Percentiles rank a stretch among this genome's conserved stretches.
phyloP scores from a whole-genome alignment of 2,329 filamentous ascomycete species.

The Talaromyces funiculosus region DNA sequence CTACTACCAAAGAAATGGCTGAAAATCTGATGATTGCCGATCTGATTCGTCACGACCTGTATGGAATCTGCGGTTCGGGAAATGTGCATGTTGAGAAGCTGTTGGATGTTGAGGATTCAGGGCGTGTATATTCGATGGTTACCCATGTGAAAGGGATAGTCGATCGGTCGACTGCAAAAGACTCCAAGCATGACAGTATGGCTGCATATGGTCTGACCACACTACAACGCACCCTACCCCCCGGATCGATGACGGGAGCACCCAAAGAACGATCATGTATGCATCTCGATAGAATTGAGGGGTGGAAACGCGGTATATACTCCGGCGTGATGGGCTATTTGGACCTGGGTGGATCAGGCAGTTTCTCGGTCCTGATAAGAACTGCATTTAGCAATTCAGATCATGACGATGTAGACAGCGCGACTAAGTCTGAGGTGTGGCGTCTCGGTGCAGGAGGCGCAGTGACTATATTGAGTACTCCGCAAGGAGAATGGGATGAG shows the following conservation, averaged over 20 bases:
- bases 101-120: conserved; percentile 84
- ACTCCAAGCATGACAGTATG: conserved; percentile 29
- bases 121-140: conserved; percentile 85
- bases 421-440: conserved; percentile 51
- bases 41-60: conserved; percentile 86
- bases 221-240: conserved; percentile 70
- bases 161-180: conserved; percentile 22
- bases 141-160: conserved; percentile 70
- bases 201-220: conserved; percentile 60
- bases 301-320: conserved; percentile 64
- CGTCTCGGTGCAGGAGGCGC: conserved; percentile 84
- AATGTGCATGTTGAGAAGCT: conserved; percentile 70
- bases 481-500: conserved; percentile 79
- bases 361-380: conserved; percentile 88
- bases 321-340: conserved; percentile 87
- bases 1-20: conserved; percentile 80
- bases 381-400: conserved; percentile 57
- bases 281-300: conserved; percentile 67
- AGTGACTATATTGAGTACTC: conserved; percentile 75
- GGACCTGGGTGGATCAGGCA: conserved; percentile 75
- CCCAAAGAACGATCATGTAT: conserved; percentile 91
- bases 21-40: conserved; percentile 99
- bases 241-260: conserved; percentile 93
- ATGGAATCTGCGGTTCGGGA: conserved; percentile 71
- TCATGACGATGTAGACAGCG: conserved; percentile 18